Base-by-base conservation (phyloP, 1,284 basidiomycete species). In the Meira miltonrushii region DNA sequence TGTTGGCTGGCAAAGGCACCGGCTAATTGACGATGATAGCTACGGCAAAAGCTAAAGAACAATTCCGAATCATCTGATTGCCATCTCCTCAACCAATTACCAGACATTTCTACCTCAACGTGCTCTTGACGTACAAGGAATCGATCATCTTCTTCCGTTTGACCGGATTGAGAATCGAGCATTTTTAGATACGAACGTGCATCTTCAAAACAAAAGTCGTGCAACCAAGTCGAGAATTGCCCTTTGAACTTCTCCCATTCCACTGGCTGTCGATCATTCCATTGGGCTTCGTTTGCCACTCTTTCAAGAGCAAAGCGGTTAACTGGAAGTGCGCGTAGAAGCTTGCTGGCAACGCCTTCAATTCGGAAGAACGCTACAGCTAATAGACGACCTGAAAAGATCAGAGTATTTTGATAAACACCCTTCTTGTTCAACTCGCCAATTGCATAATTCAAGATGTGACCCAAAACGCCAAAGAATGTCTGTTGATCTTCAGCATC, bases 361-460 rank as follows among this genome's bases (percentile, higher is more conserved):
- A 74, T 62, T 21, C 72, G 59, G 59, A 74, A 59, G 56, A 74
- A 74, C 17, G 72, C 70, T 10, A 74, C 68, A 3, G 72, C 72
- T 17, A 74, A 47, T 19, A 74, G 48, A 7, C 72, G 62, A 15
- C 72, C 72, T 0, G 72, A 73, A 40, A 74, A 74, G 59, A 74
- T 74, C 44, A 74, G 61, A 46, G 72, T 74, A 44, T 74, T 74
- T 51, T 74, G 72, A 50, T 74, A 74, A 21, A 74, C 72, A 10
- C 72, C 72, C 65, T 74, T 74, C 59, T 74, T 74, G 63, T 74
- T 74, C 44, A 74, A 61, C 65, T 74, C 72, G 21, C 72, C 72
- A 40, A 74, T 74, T 4, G 72, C 72, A 41, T 71, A 74, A 3
- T 62, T 64, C 15, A 72, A 23, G 43, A 73, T 73, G 51, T 71